Evolutionary conservation across 1,139 yeast genomes (phyloP), one percentile per base, ranked within the genome.

Genomic region (Suhomyces bribrorum): DNA sequence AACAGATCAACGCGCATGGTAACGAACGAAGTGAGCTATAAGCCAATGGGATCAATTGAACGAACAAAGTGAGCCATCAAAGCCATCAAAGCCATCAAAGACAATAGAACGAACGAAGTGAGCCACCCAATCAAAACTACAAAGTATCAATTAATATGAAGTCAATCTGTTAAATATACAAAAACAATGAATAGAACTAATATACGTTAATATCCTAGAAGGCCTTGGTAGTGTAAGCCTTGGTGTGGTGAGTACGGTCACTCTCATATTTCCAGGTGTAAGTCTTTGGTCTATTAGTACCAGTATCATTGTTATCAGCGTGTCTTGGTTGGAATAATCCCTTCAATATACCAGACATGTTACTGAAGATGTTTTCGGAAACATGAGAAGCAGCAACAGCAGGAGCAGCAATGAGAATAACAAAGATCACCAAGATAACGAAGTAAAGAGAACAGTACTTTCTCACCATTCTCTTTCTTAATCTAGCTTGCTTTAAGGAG

Each of bases 391-490:
- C 74, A 26, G 86, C 95, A 50, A 79, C 84, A 26, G 97, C 97
- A 49, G 99, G 99, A 26, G 94, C 98, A 52, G 83, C 86, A 62
- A 94, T 83, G 60, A 90, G 67, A 36, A 79, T 82, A 51, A 83
- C 79, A 58, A 89, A 88, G 50, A 87, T 57, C 31, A 81, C 59
- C 57, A 94, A 70, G 48, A 94, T 70, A 38, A 71, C 58, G 55
- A 88, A 82, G 77, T 83, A 94, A 61, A 94, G 75, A 16, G 87
- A 69, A 50, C 95, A 84, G 74, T 92, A 94, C 72, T 89, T 89
- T 70, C 88, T 84, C 33, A 94, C 97, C 96, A 94, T 92, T 73
- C 98, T 84, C 86, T 87, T 90, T 75, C 99, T 86, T 65, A 94
- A 83, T 72, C 90, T 85, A 50, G 95, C 94, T 73, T 94, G 98